Evolutionary conservation across 805 yeast species (phyloP).

Genomic region (Kluyveromyces nonfermentans): DNA sequence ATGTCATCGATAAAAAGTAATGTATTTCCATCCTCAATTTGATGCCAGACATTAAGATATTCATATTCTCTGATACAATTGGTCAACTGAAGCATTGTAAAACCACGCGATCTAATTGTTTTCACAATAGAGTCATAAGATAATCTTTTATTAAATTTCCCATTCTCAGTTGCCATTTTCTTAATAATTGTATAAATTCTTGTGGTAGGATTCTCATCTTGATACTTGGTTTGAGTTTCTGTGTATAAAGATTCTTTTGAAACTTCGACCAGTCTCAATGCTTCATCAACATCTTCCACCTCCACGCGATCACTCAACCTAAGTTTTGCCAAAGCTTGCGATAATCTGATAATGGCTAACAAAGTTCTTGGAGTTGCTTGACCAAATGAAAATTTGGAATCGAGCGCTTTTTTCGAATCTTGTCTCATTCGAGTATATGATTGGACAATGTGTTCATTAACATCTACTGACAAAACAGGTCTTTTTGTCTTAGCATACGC

Average conservation of each 20-base stretch:
- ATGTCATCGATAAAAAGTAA: constrained; percentile 45
- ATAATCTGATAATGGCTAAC: constrained; percentile 79
- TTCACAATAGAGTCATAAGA: constrained; percentile 44
- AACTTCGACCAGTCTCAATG: constrained; percentile 74
- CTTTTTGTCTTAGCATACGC: constrained; percentile 76
- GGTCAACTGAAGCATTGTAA: constrained; percentile 66
- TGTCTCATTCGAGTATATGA: constrained; percentile 88
- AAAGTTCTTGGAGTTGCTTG: constrained; percentile 95
- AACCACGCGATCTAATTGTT: constrained; percentile 70
- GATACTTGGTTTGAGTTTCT: constrained; percentile 40
- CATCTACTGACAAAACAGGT: constrained; percentile 76
- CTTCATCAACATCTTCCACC: constrained; percentile 87
- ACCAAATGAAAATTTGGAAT: constrained; percentile 67
- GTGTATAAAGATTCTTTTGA: constrained; percentile 75
- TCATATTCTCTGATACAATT: constrained; percentile 71
- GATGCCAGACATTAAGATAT: constrained; percentile 65
- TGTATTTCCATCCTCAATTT: constrained; percentile 58
- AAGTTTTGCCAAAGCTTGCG: constrained; percentile 90
- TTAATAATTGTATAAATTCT: constrained; percentile 66
- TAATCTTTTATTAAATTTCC: constrained; percentile 26
- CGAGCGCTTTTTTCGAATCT: constrained; percentile 71
- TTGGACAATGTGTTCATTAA: constrained; percentile 78
- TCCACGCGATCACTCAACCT: constrained; percentile 68
- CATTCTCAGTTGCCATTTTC: constrained; percentile 39
- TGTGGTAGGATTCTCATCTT: constrained; percentile 58